Conservation (phyloP, 345 rosid genomes). For the Mercurialis annua region DNA sequence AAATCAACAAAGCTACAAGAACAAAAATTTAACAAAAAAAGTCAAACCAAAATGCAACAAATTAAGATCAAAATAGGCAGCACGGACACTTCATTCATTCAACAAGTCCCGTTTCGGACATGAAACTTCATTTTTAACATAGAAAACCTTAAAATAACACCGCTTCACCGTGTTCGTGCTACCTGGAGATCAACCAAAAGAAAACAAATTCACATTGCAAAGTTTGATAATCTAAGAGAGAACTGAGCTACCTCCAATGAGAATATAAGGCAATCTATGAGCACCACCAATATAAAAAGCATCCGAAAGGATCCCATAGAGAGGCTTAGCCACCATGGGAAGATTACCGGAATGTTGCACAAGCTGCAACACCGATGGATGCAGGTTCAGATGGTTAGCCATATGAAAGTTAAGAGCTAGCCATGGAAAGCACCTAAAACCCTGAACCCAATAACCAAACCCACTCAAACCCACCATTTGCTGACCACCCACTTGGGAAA, state of each 20-base stretch:
- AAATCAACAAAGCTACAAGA: neutral
- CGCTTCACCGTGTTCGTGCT: too few species aligned
- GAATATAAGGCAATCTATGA: slow-evolving; percentile 78
- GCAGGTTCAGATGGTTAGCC: slow-evolving; percentile 62
- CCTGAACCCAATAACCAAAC: slow-evolving; percentile 85
- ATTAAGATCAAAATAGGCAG: too few species aligned
- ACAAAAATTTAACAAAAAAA: neutral
- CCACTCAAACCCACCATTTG: slow-evolving; percentile 68
- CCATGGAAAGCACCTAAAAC: slow-evolving; percentile 94
- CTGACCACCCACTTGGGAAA: slow-evolving; percentile 42
- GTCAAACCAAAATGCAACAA: too few species aligned
- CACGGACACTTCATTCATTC: too few species aligned
- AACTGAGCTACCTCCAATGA: slow-evolving; percentile 64
- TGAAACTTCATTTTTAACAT: neutral
- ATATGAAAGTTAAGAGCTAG: slow-evolving; percentile 82
- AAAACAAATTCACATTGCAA: neutral
- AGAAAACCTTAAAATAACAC: neutral
- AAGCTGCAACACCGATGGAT: slow-evolving; percentile 79
- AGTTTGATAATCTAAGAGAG: neutral
- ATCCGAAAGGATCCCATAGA: slow-evolving; percentile 80
- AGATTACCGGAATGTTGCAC: slow-evolving; percentile 73
- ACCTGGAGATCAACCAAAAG: too few species aligned
- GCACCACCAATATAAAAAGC: slow-evolving; percentile 61
- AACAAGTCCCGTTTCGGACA: too few species aligned
- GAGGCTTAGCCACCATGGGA: slow-evolving; percentile 92